Percentiles rank a stretch among this genome's conserved stretches.
Conservation (phyloP, 2,329 filamentous ascomycete genomes). For the Xylariaceae sp. region DNA sequence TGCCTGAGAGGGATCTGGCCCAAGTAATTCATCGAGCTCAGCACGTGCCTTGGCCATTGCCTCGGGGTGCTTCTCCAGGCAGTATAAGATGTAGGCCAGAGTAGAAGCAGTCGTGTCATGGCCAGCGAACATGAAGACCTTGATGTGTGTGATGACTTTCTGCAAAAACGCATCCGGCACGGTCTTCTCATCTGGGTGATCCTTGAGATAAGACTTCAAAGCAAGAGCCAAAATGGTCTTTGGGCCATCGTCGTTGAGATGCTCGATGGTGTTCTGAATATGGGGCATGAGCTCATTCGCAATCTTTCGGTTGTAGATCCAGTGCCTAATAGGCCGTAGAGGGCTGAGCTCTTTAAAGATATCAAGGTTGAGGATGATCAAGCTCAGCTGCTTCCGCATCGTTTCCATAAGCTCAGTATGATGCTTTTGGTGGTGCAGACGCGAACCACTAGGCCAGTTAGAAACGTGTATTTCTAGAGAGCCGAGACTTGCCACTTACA, state of each 20-base stretch:
- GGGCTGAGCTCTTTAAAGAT: slow-evolving; percentile 18
- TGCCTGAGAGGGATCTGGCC: slow-evolving; percentile 34
- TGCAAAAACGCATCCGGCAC: slow-evolving; percentile 20
- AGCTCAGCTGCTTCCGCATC: slow-evolving; percentile 17
- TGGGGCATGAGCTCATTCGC: slow-evolving; percentile 24
- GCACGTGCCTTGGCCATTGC: slow-evolving; percentile 21
- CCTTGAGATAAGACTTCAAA: slow-evolving; percentile 22
- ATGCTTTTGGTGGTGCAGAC: slow-evolving; percentile 17
- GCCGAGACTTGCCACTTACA: slow-evolving; percentile 22
- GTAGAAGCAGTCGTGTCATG: slow-evolving; percentile 32
- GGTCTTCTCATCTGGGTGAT: slow-evolving; percentile 2
- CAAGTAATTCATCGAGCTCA: slow-evolving; percentile 41
- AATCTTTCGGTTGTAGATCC: slow-evolving; percentile 28
- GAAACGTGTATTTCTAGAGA: slow-evolving; percentile 4
- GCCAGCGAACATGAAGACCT: slow-evolving; percentile 32
- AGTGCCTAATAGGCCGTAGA: slow-evolving; percentile 20
- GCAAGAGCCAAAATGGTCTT: slow-evolving; percentile 31
- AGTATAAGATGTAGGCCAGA: slow-evolving; percentile 17
- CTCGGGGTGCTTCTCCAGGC: slow-evolving; percentile 21
- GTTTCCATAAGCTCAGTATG: slow-evolving; percentile 15
- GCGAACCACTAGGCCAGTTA: slow-evolving; percentile 17
- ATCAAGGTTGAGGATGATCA: slow-evolving; percentile 20
- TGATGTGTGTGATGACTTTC: slow-evolving; percentile 25
- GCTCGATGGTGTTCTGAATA: slow-evolving; percentile 23
- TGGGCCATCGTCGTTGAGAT: slow-evolving; percentile 20